These are phyloP conservation scores for Phytopythium sindhum DNA, from an alignment of 352 stramenopile genomes.

Conservation along the genomic window DNA sequence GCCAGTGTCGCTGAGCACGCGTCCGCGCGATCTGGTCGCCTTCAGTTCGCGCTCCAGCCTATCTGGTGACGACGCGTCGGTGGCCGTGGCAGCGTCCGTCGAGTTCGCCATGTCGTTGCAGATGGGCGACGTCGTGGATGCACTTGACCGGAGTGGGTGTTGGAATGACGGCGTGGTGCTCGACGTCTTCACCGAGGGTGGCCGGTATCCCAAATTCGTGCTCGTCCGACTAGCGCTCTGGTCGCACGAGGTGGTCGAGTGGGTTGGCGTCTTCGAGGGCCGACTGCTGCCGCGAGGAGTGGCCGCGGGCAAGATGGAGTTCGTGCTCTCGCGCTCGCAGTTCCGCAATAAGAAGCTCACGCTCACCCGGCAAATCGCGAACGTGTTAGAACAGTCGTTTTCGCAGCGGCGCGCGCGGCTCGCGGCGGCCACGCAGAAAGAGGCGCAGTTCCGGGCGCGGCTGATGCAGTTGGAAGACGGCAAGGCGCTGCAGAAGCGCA, in stretches of 20 bases:
- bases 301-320: slow-evolving; percentile 41
- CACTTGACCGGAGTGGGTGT: slow-evolving; percentile 70
- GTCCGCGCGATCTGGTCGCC: slow-evolving; percentile 45
- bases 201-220: slow-evolving; percentile 48
- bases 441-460: slow-evolving; percentile 9
- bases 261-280: slow-evolving; percentile 62
- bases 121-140: slow-evolving; percentile 69
- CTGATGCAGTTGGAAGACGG: slow-evolving; percentile 19
- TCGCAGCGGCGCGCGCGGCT: slow-evolving; percentile 33
- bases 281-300: slow-evolving; percentile 73
- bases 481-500: slow-evolving; percentile 27
- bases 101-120: slow-evolving; percentile 59
- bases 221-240: slow-evolving; percentile 63
- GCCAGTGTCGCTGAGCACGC: slow-evolving; percentile 30
- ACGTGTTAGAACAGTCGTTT: slow-evolving; percentile 51
- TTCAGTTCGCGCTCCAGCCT: slow-evolving; percentile 38
- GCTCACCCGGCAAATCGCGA: slow-evolving; percentile 48
- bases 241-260: slow-evolving; percentile 57
- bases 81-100: slow-evolving; percentile 52
- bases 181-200: slow-evolving; percentile 46
- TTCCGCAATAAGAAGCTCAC: slow-evolving; percentile 34
- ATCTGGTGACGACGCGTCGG: slow-evolving; percentile 29
- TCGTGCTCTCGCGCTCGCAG: slow-evolving; percentile 35
- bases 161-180: slow-evolving; percentile 82
- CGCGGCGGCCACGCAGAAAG: slow-evolving; percentile 16